Base-by-base conservation (phyloP, 2,329 filamentous ascomycete genomes). In the Calonectria hawksworthii region DNA sequence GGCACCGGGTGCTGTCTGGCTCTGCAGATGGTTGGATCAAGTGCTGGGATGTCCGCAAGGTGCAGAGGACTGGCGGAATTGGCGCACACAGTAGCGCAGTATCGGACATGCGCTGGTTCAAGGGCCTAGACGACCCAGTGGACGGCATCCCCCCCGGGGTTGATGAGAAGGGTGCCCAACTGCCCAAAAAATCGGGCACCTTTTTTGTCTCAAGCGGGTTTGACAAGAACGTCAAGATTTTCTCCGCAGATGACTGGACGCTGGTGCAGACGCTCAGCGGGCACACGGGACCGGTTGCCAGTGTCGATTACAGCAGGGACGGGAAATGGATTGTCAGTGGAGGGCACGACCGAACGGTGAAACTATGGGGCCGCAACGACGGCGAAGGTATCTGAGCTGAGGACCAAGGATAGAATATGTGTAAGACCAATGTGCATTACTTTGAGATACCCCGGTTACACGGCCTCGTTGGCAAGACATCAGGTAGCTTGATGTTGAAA, bases 11-110 rank as follows among this genome's bases (percentile, higher is more conserved):
- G 11, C 88, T 99, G n/a, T 96, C 96, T 0, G 96, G 96, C 1
- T 98, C 96, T 18, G 95, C 93, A 2, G 97, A 99, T 83, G 96
- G 96, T 23, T 99, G 97, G 91, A 93, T 98, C 82, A 99, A 98
- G 85, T 98, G 96, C 86, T 99, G 97, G 97, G 97, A 99, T 83
- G 90, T 99, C 68, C 93, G 97, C 59, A 96, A 97, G 81, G 96
- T 99, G 64, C 92, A 94, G 80, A 93, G 93, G 76, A 93, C 92
- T 0, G 96, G 95, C 16, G 95, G 94, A 23, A 94, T 99, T 61
- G 97, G 96, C 64, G 96, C 97, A 9, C 97, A 99, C 84, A 94
- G 92, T 65, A 96, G 95, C 77, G 94, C 97, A 41, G 96, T 99
- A 10, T 97, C 96, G 1, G 97, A 99, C 84, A 87, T 99, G 76